These are phyloP conservation scores for Discostella pseudostelligera DNA, from an alignment of 108 stramenopile species.

Conservation along the genomic window DNA sequence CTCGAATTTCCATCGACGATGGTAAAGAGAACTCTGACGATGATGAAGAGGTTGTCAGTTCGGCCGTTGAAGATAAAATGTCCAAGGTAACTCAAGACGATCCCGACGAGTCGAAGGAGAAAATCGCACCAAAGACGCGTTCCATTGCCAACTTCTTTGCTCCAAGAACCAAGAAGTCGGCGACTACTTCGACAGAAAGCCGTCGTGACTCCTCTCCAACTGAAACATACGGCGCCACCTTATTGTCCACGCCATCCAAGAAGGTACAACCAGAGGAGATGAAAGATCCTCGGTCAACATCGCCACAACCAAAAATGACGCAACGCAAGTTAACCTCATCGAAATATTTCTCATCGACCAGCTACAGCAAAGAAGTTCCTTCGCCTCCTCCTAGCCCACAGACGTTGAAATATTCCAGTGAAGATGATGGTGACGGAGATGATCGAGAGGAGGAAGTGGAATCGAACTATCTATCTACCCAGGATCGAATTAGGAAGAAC, in stretches of 20 bases:
- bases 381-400: neutral
- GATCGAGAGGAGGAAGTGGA: conserved; percentile 7
- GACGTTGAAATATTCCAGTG: conserved; percentile 14
- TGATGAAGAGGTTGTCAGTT: neutral
- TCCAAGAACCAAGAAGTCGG: neutral
- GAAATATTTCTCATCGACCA: neutral
- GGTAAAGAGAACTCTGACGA: conserved; percentile 4
- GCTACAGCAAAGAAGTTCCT: neutral
- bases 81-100: no score
- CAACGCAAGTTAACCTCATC: conserved; percentile 1
- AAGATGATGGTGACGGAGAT: conserved; percentile 11
- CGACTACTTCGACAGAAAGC: no score
- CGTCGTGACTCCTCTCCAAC: neutral
- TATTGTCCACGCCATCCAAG: conserved; percentile 12
- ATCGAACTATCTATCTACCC: neutral
- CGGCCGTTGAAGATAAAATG: no score
- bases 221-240: neutral
- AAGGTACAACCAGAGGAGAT: neutral
- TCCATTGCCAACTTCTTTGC: conserved; percentile 15
- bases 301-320: neutral
- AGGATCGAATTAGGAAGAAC: neutral
- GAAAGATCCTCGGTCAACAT: neutral
- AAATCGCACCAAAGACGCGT: conserved; percentile 12
- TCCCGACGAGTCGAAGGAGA: neutral
- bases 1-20: neutral